Base-by-base conservation (phyloP, 1,284 basidiomycete species). In the Fomitopsis betulina region DNA sequence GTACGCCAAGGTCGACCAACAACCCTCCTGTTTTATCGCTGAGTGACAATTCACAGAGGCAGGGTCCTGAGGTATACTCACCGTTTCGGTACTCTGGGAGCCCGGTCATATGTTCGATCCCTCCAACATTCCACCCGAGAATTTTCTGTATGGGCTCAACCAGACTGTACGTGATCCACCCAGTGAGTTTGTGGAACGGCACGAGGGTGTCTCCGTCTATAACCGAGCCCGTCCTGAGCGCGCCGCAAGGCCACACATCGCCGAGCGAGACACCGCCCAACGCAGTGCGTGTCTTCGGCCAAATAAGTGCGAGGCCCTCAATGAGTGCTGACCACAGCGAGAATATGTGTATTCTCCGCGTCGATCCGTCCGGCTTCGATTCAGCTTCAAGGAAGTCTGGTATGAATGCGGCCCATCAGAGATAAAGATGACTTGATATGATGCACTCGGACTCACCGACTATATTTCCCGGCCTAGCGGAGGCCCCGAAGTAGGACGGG, bases 151-250 rank as follows among this genome's bases (percentile, higher is more conserved):
- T 83, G 7, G 91, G 88, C 68, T 96, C 93, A 33, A 96, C 78
- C 17, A 96, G 79, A 60, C 88, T 92, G 73, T 96, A 96, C 15
- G 91, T 89, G 58, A 92, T 81, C 96, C 96, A 98, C 62, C 93
- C 91, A 0, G 92, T 93, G 52, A 98, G 81, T 71, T 98, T 98
- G 77, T 98, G 96, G 79, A 98, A 98, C 0, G 94, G 91, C 3
- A 98, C 93, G 40, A 94, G 78, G 60, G 86, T 79, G 60, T 88
- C 85, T 51, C 84, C 86, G 63, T 86, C 80, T 27, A 65, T 63
- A 15, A 64, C 61, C 3, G 70, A 70, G 3, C 68, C 62, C 33
- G 67, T 61, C 57, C 72, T 73, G 51, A 91, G 78, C 1, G 83
- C 80, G 2, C 80, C 72, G 64, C 91, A 94, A 6, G 87, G 88